These are phyloP conservation scores for Pichia sp. DNA, from an alignment of 1,139 yeast genomes.

Conservation along the genomic window DNA sequence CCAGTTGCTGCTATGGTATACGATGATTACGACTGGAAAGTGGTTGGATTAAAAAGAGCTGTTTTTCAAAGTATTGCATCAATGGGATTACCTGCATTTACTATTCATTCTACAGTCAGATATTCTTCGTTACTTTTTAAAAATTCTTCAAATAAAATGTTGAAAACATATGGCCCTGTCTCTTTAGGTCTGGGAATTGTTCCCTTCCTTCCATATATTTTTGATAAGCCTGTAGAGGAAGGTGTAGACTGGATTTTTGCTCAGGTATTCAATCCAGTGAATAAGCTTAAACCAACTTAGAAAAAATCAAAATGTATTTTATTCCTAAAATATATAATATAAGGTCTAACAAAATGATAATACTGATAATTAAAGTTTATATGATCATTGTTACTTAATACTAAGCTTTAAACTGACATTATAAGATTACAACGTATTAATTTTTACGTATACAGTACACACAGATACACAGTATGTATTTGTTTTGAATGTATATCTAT, in stretches of 20 bases:
- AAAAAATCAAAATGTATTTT: too few relatives aligned
- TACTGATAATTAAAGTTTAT: too few relatives aligned
- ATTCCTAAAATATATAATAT: too few relatives aligned
- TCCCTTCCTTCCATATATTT: constrained; percentile 70
- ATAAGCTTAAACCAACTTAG: neutral
- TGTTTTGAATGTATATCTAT: too few relatives aligned
- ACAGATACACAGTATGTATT: too few relatives aligned
- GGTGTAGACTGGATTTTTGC: constrained; percentile 62
- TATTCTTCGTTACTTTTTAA: constrained; percentile 30
- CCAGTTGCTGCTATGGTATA: constrained; percentile 37
- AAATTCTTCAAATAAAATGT: constrained; percentile 2
- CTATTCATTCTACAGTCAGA: constrained; percentile 74
- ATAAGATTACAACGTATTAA: too few relatives aligned
- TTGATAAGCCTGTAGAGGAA: constrained; percentile 78
- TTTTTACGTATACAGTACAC: too few relatives aligned
- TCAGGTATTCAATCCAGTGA: neutral
- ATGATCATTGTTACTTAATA: too few relatives aligned
- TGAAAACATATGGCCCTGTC: constrained; percentile 52
- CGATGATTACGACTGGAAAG: constrained; percentile 53
- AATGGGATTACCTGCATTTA: constrained; percentile 84
- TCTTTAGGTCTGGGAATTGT: constrained; percentile 71
- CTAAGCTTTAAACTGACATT: too few relatives aligned
- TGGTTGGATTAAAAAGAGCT: constrained; percentile 63
- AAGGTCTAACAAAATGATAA: too few relatives aligned
- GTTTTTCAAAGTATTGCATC: constrained; percentile 76